Conservation (phyloP, 495 filamentous ascomycete genomes). For the Tuber umbilicatum region DNA sequence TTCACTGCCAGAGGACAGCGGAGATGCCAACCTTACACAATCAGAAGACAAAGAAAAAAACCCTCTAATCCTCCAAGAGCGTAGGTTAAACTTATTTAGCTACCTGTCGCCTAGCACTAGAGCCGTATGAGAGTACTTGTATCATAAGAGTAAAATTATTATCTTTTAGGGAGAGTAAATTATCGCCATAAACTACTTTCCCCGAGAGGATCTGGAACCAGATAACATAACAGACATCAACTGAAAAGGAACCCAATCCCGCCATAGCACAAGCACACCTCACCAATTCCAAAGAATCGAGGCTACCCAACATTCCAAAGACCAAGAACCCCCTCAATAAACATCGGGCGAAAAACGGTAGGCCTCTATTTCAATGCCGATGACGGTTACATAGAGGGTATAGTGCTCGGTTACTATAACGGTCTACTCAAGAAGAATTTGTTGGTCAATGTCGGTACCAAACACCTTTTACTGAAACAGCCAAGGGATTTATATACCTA, state of each 20-base stretch:
- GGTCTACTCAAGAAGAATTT: conserved; percentile 85
- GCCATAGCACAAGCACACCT: background rate
- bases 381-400: conserved; percentile 94
- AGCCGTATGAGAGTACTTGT: background rate
- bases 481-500: no score
- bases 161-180: no score
- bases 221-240: background rate
- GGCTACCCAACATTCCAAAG: background rate
- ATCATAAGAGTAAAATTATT: no score
- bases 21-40: background rate
- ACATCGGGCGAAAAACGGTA: conserved; percentile 57
- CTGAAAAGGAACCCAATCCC: background rate
- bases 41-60: background rate
- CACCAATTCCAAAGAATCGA: background rate
- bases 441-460: no score
- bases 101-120: no score
- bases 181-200: no score
- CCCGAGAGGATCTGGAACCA: background rate
- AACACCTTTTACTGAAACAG: no score
- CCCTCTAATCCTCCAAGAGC: background rate
- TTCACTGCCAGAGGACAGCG: background rate
- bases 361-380: conserved; percentile 94
- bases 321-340: conserved; percentile 15
- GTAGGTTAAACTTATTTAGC: background rate
- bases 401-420: conserved; percentile 95